Conservation (phyloP, 345 rosid genomes). For the Clarkia xantiana region DNA sequence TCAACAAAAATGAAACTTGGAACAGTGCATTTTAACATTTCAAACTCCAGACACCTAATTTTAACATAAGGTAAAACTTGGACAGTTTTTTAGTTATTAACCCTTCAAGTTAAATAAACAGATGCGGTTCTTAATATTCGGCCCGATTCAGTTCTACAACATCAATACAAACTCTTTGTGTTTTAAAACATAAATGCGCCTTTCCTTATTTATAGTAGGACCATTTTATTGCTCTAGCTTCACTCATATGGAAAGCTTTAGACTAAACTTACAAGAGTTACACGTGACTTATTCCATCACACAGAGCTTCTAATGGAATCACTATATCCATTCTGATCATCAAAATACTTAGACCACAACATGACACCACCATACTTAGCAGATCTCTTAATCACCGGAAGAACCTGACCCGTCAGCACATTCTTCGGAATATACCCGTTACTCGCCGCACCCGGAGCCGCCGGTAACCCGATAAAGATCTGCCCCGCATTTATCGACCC, state of each 20-base stretch:
- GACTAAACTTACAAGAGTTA: too few species aligned
- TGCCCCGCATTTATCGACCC: conserved; percentile 19
- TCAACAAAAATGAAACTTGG: too few species aligned
- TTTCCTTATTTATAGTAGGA: too few species aligned
- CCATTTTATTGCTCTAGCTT: conserved; percentile 10
- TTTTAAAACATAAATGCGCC: conserved; percentile 75
- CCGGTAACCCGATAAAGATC: conserved; percentile 42
- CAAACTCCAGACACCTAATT: too few species aligned
- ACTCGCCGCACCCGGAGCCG: conserved; percentile 37
- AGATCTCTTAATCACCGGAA: conserved; percentile 29
- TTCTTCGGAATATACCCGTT: conserved; percentile 40
- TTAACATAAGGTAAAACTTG: too few species aligned
- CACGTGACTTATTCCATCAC: not conserved
- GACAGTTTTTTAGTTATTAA: too few species aligned
- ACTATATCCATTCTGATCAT: conserved; percentile 34
- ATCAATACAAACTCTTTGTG: conserved; percentile 86
- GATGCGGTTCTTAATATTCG: conserved; percentile 33
- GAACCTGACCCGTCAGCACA: conserved; percentile 24
- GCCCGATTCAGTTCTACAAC: conserved; percentile 53
- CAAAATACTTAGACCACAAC: conserved; percentile 43
- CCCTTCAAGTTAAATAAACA: too few species aligned
- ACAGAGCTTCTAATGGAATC: conserved; percentile 25
- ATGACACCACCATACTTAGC: conserved; percentile 39
- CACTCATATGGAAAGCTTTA: not conserved
- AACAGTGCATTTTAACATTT: too few species aligned